Evolutionary conservation across 2,329 filamentous ascomycete species (phyloP).

Genomic region (Karstenula rhodostoma): DNA sequence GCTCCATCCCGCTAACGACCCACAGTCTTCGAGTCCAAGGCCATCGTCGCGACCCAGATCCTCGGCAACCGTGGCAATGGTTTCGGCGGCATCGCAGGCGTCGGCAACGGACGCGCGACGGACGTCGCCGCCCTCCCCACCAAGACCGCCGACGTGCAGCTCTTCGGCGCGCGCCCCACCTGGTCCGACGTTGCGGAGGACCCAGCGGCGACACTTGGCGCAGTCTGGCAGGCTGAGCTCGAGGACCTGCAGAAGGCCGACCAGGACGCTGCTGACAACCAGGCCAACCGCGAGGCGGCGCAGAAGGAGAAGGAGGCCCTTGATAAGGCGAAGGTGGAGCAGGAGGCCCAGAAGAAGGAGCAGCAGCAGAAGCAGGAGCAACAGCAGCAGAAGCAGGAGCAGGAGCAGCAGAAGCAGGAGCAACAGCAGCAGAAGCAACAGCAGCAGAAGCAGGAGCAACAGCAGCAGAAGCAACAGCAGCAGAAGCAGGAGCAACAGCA

Average conservation of each 20-base stretch:
- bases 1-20: background rate
- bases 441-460: constrained; percentile 16
- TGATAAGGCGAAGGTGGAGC: constrained; percentile 16
- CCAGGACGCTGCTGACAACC: constrained; percentile 32
- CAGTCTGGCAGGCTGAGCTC: constrained; percentile 36
- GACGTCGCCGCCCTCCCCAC: constrained; percentile 25
- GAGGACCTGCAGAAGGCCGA: constrained; percentile 35
- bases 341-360: no score
- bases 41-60: constrained; percentile 38
- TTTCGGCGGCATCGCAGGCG: constrained; percentile 23
- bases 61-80: constrained; percentile 25
- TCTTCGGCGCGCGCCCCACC: constrained; percentile 38
- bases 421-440: no score
- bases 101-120: constrained; percentile 5
- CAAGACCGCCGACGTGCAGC: constrained; percentile 36
- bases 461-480: no score
- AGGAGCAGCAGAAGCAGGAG: constrained; percentile 17
- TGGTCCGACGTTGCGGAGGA: constrained; percentile 37
- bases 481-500: no score
- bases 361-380: constrained; percentile 17
- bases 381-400: no score
- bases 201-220: constrained; percentile 38
- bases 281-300: constrained; percentile 33
- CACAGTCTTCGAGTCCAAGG: constrained; percentile 35
- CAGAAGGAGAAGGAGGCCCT: constrained; percentile 30